Conservation (phyloP, 768 basidiomycete species). For the Lactarius deliciosus region DNA sequence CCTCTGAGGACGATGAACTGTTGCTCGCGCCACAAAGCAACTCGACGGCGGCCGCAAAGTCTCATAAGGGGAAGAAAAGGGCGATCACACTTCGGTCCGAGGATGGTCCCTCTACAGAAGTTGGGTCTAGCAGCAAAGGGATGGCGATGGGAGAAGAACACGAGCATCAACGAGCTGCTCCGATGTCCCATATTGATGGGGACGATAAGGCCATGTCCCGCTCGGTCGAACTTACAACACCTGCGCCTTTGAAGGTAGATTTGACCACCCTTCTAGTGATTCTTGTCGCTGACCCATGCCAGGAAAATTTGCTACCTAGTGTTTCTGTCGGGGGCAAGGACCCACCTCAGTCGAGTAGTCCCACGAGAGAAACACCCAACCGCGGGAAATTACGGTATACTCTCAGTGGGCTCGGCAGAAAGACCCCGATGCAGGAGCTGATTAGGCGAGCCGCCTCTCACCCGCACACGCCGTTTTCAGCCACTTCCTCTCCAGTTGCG, state of each 20-base stretch:
- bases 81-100: background rate
- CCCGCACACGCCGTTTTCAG: conserved; percentile 59
- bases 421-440: conserved; percentile 71
- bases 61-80: conserved; percentile 28
- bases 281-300: background rate
- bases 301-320: conserved; percentile 11
- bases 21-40: conserved; percentile 21
- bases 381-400: conserved; percentile 19
- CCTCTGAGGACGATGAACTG: conserved; percentile 23
- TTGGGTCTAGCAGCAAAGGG: background rate
- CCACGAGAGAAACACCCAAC: conserved; percentile 12
- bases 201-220: background rate
- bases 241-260: conserved; percentile 2
- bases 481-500: conserved; percentile 43
- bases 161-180: background rate
- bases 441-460: conserved; percentile 69
- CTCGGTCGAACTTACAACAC: conserved; percentile 1
- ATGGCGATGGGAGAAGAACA: background rate
- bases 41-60: conserved; percentile 18
- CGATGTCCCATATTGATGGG: background rate
- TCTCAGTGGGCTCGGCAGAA: conserved; percentile 35
- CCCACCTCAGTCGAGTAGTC: background rate
- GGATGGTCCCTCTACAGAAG: background rate
- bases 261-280: background rate
- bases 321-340: background rate